Evolutionary conservation across 495 filamentous ascomycete species (phyloP).

Genomic region (Xylaria curta): DNA sequence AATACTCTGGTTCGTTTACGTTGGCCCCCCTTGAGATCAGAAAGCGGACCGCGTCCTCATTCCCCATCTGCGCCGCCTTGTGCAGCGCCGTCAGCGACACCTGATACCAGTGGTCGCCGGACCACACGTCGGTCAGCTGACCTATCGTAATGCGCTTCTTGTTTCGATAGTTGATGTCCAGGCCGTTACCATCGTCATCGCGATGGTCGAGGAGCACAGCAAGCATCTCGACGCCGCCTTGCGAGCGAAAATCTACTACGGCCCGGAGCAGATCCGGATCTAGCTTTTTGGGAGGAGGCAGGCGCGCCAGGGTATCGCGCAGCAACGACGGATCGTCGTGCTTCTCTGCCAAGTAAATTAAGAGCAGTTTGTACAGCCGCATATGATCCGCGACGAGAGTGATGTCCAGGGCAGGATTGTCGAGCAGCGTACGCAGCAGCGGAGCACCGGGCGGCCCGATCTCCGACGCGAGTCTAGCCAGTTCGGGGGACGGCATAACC

Average conservation of each 20-base stretch:
- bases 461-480: background rate
- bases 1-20: conserved; percentile 8
- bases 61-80: background rate
- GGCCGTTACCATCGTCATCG: background rate
- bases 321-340: conserved; percentile 1
- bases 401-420: background rate
- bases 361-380: background rate
- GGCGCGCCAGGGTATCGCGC: background rate
- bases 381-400: background rate
- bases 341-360: background rate
- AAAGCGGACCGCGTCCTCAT: conserved; percentile 13
- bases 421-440: background rate
- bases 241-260: background rate
- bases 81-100: conserved; percentile 7
- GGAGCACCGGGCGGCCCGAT: background rate
- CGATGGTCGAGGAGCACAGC: conserved; percentile 8
- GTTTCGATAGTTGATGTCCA: conserved; percentile 7
- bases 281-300: background rate
- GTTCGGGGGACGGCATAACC: background rate
- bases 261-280: background rate
- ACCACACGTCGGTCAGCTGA: background rate
- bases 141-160: background rate
- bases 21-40: conserved; percentile 2
- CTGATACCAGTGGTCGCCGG: background rate
- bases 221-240: conserved; percentile 3